phyloP scores from a whole-genome alignment of 2,329 filamentous ascomycete genomes.

The Mycosphaerelloides madeirae region DNA sequence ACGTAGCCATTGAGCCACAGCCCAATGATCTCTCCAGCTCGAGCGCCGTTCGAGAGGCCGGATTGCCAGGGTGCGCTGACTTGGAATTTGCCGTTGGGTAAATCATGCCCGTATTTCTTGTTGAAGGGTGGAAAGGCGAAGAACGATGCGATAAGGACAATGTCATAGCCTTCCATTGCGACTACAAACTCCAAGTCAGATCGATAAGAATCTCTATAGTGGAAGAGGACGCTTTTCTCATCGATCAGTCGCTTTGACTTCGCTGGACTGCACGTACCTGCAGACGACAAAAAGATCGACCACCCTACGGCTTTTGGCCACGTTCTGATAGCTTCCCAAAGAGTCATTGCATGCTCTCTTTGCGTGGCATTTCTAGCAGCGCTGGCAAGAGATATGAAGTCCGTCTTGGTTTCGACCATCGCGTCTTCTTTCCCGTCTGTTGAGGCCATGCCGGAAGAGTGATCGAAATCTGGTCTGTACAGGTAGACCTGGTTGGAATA shows the following conservation, averaged over 20 bases:
- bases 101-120: slow-evolving; percentile 38
- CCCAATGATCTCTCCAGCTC: slow-evolving; percentile 62
- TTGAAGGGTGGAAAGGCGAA: slow-evolving; percentile 32
- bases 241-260: too few species aligned
- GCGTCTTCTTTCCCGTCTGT: too few species aligned
- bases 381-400: too few species aligned
- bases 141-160: slow-evolving; percentile 33
- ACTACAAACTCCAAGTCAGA: too few species aligned
- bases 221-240: too few species aligned
- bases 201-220: too few species aligned
- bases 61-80: slow-evolving; percentile 56
- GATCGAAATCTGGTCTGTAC: too few species aligned
- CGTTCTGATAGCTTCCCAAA: slow-evolving; percentile 28
- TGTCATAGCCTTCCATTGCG: slow-evolving; percentile 42
- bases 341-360: slow-evolving; percentile 33
- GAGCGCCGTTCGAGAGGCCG: slow-evolving; percentile 51
- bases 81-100: slow-evolving; percentile 39
- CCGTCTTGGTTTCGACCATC: too few species aligned
- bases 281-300: slow-evolving; percentile 34
- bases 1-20: slow-evolving; percentile 62
- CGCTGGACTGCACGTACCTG: too few species aligned
- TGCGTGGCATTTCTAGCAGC: slow-evolving; percentile 26
- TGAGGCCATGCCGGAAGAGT: too few species aligned
- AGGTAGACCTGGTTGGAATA: too few species aligned
- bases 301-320: slow-evolving; percentile 37